Conservation (phyloP, 352 stramenopile genomes). For the Phytophthora niederhauseri region DNA sequence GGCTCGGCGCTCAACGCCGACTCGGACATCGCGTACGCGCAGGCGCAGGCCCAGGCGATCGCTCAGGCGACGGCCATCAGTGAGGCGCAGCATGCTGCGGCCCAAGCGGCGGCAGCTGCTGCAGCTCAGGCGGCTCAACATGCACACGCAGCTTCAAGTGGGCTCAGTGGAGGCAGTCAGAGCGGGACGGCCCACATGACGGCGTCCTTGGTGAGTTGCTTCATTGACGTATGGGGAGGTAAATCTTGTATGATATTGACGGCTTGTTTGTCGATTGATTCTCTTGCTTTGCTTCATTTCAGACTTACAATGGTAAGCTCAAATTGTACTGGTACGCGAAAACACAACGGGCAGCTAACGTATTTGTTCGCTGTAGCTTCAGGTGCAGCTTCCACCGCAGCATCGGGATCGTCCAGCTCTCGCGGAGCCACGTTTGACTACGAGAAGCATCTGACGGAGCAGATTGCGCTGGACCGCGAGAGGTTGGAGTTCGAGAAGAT, state of each 20-base stretch:
- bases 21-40: slow-evolving; percentile 64
- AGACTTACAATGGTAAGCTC: slow-evolving; percentile 35
- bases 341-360: not conserved
- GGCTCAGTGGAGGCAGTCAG: slow-evolving; percentile 24
- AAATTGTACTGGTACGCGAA: not conserved
- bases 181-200: slow-evolving; percentile 35
- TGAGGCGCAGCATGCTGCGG: slow-evolving; percentile 43
- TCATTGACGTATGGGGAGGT: not conserved
- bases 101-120: slow-evolving; percentile 13
- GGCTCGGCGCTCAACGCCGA: slow-evolving; percentile 56
- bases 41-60: slow-evolving; percentile 54
- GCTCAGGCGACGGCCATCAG: slow-evolving; percentile 37
- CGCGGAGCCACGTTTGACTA: slow-evolving; percentile 67
- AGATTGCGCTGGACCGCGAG: slow-evolving; percentile 74
- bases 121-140: slow-evolving; percentile 14
- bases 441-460: slow-evolving; percentile 75
- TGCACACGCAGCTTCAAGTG: slow-evolving; percentile 15
- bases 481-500: slow-evolving; percentile 74
- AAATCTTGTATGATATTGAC: not conserved
- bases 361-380: slow-evolving; percentile 12
- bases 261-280: slow-evolving; percentile 1
- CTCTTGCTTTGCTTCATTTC: not conserved
- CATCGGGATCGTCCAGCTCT: slow-evolving; percentile 18
- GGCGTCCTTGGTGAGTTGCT: slow-evolving; percentile 48
- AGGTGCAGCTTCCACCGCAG: slow-evolving; percentile 16